Evolutionary conservation across 768 basidiomycete species (phyloP), one percentile per base, ranked within the genome.

Genomic region (Phylloporus sp.): DNA sequence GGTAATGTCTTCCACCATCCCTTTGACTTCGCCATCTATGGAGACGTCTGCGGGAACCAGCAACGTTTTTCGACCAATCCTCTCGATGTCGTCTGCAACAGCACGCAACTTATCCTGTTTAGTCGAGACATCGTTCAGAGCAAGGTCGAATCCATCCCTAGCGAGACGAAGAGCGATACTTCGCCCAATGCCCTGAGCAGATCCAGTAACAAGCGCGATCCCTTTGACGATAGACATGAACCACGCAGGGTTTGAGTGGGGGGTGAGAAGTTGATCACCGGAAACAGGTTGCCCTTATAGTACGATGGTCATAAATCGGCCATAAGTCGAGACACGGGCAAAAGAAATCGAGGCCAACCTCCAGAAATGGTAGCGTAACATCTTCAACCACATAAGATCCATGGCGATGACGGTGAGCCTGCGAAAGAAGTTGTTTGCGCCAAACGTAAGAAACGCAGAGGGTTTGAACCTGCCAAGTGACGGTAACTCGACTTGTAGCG

Each of bases 11-110:
- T 68, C 61, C 3, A 81, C 65, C 63, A 79, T 67, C 5, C 15
- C 51, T 45, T 73, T 62, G 4, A 81, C 78, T 5, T 76, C 66
- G 2, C 52, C 55, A 42, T 80, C 78, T 0, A 60, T 43, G 8
- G 68, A 65, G 4, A 80, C 74, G 53, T 80, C 76, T 0, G 66
- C 76, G 3, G 62, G 34, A 0, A 67, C 59, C 2, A 56, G 18
- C 5, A 57, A 31, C 0, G 61, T 59, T 27, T 58, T 59, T 18
- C 56, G 53, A 16, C 55, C 58, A 2, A 36, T 41, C 26, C 43
- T 49, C 10, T 47, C 23, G 8, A 59, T 49, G 0, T 59, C 50
- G 3, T 59, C 41, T 0, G 55, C 59, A 6, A 62, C 57, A 8
- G 39, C 31, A 13, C 27, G 35, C 10, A 63, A 28, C 4, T 58